Evolutionary conservation across 306 rosid genomes (phyloP).

Genomic region (Begonia fuchsioides): DNA sequence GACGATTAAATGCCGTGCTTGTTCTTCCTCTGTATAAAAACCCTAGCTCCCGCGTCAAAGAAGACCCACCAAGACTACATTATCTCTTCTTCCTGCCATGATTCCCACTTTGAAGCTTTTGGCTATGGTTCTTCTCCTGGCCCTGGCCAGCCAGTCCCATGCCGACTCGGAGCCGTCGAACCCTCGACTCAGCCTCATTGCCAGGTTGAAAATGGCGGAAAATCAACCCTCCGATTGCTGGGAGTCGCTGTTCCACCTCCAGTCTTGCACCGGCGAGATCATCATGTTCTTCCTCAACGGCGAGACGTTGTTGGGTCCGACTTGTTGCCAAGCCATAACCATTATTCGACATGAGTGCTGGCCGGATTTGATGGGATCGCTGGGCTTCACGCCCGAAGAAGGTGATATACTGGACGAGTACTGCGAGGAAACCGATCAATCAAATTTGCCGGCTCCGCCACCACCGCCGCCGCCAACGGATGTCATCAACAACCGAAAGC

Average conservation of each 20-base stretch:
- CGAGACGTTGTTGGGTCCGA: conserved; percentile 21
- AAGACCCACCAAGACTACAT: too few species aligned
- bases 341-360: conserved; percentile 1
- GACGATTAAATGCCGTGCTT: too few species aligned
- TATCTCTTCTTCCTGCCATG: neutral
- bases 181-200: neutral
- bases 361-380: neutral
- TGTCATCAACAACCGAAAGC: neutral
- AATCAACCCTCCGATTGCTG: conserved; percentile 17
- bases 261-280: conserved; percentile 26
- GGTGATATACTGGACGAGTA: neutral
- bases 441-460: too few species aligned
- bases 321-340: conserved; percentile 14
- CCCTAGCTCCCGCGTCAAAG: too few species aligned
- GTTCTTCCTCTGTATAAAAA: too few species aligned
- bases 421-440: neutral
- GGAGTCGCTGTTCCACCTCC: conserved; percentile 22
- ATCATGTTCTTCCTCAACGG: conserved; percentile 24
- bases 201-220: conserved; percentile 13
- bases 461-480: neutral
- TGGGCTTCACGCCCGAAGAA: conserved; percentile 1
- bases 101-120: neutral
- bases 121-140: neutral
- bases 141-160: neutral
- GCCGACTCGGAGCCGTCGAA: neutral